phyloP scores from a whole-genome alignment of 352 stramenopile species.

The Phytophthora litchii region DNA sequence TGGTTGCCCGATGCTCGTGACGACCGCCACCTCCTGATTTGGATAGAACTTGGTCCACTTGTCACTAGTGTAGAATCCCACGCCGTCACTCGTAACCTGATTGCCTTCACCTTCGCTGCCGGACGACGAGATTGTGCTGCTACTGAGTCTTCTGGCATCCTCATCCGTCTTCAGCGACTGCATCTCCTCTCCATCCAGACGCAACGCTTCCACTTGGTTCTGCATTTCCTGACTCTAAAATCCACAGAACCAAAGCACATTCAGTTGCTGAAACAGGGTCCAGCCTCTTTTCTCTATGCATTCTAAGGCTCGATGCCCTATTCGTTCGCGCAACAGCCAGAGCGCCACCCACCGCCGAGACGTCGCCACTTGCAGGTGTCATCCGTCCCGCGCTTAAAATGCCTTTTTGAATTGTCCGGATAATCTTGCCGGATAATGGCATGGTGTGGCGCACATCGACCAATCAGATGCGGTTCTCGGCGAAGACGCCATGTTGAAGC shows the following conservation, averaged over 20 bases:
- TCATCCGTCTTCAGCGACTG: slow-evolving; percentile 5
- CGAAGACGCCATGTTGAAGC: slow-evolving; percentile 71
- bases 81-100: slow-evolving; percentile 32
- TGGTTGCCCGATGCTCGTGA: slow-evolving; percentile 58
- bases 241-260: slow-evolving; percentile 14
- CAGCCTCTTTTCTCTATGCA: slow-evolving; percentile 19
- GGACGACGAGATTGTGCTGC: slow-evolving; percentile 5
- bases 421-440: slow-evolving; percentile 18
- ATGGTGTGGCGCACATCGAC: slow-evolving; percentile 10
- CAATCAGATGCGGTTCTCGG: slow-evolving; percentile 46
- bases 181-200: slow-evolving; percentile 8
- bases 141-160: slow-evolving; percentile 2
- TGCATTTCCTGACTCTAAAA: slow-evolving; percentile 39
- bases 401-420: slow-evolving; percentile 24
- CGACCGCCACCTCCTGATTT: slow-evolving; percentile 55
- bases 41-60: slow-evolving; percentile 67
- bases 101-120: slow-evolving; percentile 4
- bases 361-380: slow-evolving; percentile 13
- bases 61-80: slow-evolving; percentile 46
- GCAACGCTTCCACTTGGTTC: slow-evolving; percentile 35
- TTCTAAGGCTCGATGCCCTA: slow-evolving; percentile 9
- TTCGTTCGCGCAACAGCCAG: slow-evolving; percentile 13
- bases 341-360: slow-evolving; percentile 31
- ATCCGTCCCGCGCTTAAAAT: slow-evolving; percentile 23
- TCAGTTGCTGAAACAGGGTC: slow-evolving; percentile 15